Percentiles rank a stretch among this genome's conserved stretches.
Conservation (phyloP, 1,284 basidiomycete genomes). For the Fomitopsis betulina region DNA sequence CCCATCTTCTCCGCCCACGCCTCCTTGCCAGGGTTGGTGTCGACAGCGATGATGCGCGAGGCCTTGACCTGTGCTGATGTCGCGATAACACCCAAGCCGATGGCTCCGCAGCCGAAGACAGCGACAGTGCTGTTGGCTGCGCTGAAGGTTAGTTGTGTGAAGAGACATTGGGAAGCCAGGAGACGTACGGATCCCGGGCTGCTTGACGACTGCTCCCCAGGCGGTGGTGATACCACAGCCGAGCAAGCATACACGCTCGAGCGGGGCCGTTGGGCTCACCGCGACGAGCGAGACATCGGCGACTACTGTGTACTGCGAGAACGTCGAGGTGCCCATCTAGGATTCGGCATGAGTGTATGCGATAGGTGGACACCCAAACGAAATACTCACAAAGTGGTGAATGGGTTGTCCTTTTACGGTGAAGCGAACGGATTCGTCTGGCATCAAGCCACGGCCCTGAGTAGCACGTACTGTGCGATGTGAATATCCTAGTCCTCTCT, state of each 20-base stretch:
- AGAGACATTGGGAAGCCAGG: background rate
- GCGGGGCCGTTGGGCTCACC: slow-evolving; percentile 80
- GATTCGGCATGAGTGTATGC: slow-evolving; percentile 2
- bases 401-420: slow-evolving; percentile 85
- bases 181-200: slow-evolving; percentile 69
- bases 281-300: slow-evolving; percentile 96
- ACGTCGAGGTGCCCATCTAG: slow-evolving; percentile 97
- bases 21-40: slow-evolving; percentile 85
- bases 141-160: slow-evolving; percentile 3
- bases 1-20: slow-evolving; percentile 92
- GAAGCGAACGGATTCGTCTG: slow-evolving; percentile 91
- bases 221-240: slow-evolving; percentile 99
- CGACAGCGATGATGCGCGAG: slow-evolving; percentile 88
- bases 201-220: slow-evolving; percentile 84
- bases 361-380: background rate
- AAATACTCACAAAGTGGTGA: slow-evolving; percentile 78
- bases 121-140: slow-evolving; percentile 84
- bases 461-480: slow-evolving; percentile 69
- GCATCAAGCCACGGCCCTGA: slow-evolving; percentile 97
- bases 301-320: slow-evolving; percentile 99
- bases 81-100: slow-evolving; percentile 90
- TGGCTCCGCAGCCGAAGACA: slow-evolving; percentile 94
- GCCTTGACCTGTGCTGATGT: slow-evolving; percentile 80
- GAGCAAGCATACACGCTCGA: slow-evolving; percentile 92
- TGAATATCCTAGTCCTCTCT: background rate